Evolutionary conservation across 192 early-diverging fungal species (phyloP).

Genomic region (Gamsiella multidivaricata): DNA sequence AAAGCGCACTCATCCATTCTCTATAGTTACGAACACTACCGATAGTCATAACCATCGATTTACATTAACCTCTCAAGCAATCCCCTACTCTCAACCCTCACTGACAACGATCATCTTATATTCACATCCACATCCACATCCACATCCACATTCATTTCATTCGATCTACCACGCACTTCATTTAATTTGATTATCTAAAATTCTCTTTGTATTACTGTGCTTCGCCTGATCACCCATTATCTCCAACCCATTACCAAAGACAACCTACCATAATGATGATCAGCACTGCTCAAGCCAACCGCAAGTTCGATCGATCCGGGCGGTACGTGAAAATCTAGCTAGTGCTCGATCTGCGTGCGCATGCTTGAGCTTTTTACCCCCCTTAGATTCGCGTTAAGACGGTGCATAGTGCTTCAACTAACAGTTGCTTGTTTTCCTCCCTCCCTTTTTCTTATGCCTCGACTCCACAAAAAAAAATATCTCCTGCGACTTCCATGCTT

Average conservation of each 20-base stretch:
- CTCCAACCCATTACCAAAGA: not conserved
- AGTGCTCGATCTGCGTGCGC: not conserved
- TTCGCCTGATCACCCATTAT: not conserved
- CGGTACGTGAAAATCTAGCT: constrained; percentile 31
- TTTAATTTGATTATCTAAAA: too few relatives aligned
- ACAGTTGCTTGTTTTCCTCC: not conserved
- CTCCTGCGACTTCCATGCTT: not conserved
- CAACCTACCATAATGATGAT: constrained; percentile 27
- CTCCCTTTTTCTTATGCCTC: not conserved
- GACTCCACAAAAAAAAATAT: not conserved
- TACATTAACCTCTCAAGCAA: too few relatives aligned
- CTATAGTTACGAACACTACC: too few relatives aligned
- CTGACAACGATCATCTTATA: too few relatives aligned
- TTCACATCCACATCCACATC: too few relatives aligned
- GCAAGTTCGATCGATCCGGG: constrained; percentile 24
- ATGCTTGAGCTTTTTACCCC: not conserved
- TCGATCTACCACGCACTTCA: too few relatives aligned
- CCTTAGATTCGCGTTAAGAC: constrained; percentile 2
- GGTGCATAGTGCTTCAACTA: constrained; percentile 1
- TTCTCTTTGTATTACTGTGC: too few relatives aligned
- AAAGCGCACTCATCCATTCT: not conserved
- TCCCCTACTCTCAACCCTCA: too few relatives aligned
- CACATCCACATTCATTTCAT: too few relatives aligned
- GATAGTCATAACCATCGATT: too few relatives aligned
- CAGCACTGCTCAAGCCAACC: constrained; percentile 31